Evolutionary conservation across 345 rosid species (phyloP).

Genomic region (Hibiscus trionum): DNA sequence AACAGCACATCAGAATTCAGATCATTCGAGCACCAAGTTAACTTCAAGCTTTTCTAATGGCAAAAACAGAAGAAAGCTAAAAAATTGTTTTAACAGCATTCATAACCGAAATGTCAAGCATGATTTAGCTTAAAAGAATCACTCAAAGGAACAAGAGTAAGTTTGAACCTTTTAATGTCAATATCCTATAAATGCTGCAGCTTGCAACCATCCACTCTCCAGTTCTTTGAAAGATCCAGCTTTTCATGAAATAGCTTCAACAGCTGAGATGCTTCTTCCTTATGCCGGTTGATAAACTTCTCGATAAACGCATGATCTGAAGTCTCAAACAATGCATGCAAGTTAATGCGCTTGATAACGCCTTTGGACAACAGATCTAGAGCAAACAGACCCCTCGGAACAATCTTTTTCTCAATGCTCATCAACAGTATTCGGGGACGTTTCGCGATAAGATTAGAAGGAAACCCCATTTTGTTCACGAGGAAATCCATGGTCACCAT

Average conservation of each 20-base stretch:
- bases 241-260: not conserved
- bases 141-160: not conserved
- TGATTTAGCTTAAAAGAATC: not conserved
- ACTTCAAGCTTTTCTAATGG: not conserved
- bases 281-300: not conserved
- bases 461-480: not conserved
- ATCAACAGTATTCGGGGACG: not conserved
- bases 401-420: not conserved
- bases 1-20: not conserved
- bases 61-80: not conserved
- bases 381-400: not conserved
- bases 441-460: not conserved
- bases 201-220: not conserved
- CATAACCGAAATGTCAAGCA: not conserved
- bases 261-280: not conserved
- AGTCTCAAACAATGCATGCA: not conserved
- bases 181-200: not conserved
- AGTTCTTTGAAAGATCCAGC: not conserved
- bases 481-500: conserved; percentile 14
- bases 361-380: not conserved
- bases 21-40: not conserved
- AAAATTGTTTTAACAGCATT: not conserved
- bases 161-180: not conserved
- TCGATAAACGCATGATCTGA: not conserved
- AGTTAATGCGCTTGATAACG: not conserved